These are phyloP conservation scores for Herpetospermum pedunculosum DNA, from an alignment of 306 rosid species.

Conservation along the genomic window DNA sequence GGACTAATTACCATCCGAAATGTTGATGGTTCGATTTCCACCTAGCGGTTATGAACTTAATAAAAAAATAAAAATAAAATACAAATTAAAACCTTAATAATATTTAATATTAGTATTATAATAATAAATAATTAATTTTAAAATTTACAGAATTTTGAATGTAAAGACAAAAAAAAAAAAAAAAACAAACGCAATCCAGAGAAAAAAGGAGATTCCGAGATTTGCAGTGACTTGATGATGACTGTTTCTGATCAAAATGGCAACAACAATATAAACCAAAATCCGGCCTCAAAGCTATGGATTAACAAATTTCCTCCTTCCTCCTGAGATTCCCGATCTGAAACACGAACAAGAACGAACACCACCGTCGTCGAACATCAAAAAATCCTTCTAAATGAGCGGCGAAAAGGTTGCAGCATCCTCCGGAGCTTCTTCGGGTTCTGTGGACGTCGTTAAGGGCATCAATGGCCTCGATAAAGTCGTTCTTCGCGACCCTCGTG, in stretches of 20 bases:
- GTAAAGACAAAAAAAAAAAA: not conserved
- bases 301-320: too few species aligned
- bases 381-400: not conserved
- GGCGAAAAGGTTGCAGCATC: not conserved
- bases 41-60: too few species aligned
- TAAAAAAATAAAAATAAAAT: too few species aligned
- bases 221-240: not conserved
- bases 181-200: not conserved
- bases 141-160: not conserved
- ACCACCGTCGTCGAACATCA: not conserved
- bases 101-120: not conserved
- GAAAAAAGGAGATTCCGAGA: constrained; percentile 6
- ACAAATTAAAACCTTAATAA: too few species aligned
- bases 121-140: too few species aligned
- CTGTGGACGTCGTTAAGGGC: not conserved
- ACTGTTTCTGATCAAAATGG: constrained; percentile 1
- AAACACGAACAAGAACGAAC: not conserved
- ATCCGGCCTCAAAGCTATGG: not conserved
- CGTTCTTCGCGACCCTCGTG: constrained; percentile 47
- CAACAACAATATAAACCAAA: not conserved
- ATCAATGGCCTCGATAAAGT: constrained; percentile 36
- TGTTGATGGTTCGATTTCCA: too few species aligned
- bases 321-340: constrained; percentile 3
- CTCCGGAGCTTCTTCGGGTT: constrained; percentile 4
- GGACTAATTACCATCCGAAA: too few species aligned